A percentile compares a stretch with the other conserved stretches of the same genome.
These are phyloP conservation scores for Diaporthe vexans DNA, from an alignment of 2,329 filamentous ascomycete genomes.

Conservation along the genomic window DNA sequence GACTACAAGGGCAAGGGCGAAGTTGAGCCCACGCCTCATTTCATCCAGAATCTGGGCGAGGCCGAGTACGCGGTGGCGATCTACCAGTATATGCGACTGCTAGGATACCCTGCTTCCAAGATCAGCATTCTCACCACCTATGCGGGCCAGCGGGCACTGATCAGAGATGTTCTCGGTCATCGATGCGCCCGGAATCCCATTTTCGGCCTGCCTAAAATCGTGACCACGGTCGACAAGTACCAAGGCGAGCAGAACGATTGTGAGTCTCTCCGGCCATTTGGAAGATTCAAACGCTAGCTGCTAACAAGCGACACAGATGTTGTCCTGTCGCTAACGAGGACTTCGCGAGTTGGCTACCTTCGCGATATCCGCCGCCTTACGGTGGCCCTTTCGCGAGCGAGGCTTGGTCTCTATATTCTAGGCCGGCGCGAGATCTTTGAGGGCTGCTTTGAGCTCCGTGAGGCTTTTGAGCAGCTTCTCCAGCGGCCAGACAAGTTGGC, in stretches of 20 bases:
- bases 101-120: constrained; percentile 87
- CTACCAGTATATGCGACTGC: constrained; percentile 96
- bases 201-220: constrained; percentile 89
- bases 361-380: constrained; percentile 94
- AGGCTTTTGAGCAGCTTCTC: constrained; percentile 85
- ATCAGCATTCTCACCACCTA: constrained; percentile 96
- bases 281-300: background rate
- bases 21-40: constrained; percentile 90
- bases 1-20: constrained; percentile 94
- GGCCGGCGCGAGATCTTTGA: constrained; percentile 92
- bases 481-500: constrained; percentile 84
- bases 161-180: constrained; percentile 87
- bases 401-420: constrained; percentile 91
- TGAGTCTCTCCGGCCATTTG: constrained; percentile 62
- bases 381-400: constrained; percentile 91
- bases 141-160: constrained; percentile 89
- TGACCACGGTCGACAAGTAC: constrained; percentile 98
- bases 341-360: constrained; percentile 89
- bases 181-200: constrained; percentile 86
- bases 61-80: constrained; percentile 97
- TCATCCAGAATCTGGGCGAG: constrained; percentile 96
- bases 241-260: constrained; percentile 99
- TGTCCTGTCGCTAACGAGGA: constrained; percentile 92
- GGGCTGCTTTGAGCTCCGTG: constrained; percentile 86
- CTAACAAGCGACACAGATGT: constrained; percentile 72